These are phyloP conservation scores for Phytophthora rubi DNA, from an alignment of 352 stramenopile species.

Conservation along the genomic window DNA sequence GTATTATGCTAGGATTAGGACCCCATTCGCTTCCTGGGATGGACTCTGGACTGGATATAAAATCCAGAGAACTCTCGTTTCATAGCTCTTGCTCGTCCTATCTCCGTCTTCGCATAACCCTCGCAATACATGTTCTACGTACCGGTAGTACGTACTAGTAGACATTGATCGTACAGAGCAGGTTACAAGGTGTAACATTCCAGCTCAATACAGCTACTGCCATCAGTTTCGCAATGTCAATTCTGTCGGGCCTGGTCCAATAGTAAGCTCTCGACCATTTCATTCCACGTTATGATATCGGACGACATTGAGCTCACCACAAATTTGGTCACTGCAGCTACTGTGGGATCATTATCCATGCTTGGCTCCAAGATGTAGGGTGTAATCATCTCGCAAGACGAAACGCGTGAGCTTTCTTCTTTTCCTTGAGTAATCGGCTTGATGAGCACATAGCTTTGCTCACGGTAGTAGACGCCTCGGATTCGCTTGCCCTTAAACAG, in stretches of 20 bases:
- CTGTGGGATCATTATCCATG: constrained; percentile 30
- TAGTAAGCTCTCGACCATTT: constrained; percentile 51
- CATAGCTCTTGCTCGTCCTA: no score
- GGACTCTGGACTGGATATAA: no score
- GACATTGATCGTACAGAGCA: no score
- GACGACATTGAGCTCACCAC: constrained; percentile 35
- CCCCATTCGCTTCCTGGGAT: no score
- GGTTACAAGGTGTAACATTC: background rate
- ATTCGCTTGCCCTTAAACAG: constrained; percentile 53
- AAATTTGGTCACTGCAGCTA: constrained; percentile 47
- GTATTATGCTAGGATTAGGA: no score
- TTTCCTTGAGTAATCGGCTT: constrained; percentile 21
- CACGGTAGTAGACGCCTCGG: constrained; percentile 42
- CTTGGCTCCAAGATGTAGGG: constrained; percentile 42
- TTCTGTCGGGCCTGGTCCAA: constrained; percentile 20
- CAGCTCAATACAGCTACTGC: background rate
- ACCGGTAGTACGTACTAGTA: no score
- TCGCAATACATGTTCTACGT: no score
- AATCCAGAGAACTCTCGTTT: no score
- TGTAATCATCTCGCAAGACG: constrained; percentile 54
- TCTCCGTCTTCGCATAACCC: no score
- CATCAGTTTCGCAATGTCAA: background rate
- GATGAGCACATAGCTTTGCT: constrained; percentile 65
- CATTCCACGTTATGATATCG: constrained; percentile 36
- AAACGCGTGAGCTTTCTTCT: constrained; percentile 39